Base-by-base conservation (phyloP, 306 rosid genomes). In the Spatholobus suberectus region DNA sequence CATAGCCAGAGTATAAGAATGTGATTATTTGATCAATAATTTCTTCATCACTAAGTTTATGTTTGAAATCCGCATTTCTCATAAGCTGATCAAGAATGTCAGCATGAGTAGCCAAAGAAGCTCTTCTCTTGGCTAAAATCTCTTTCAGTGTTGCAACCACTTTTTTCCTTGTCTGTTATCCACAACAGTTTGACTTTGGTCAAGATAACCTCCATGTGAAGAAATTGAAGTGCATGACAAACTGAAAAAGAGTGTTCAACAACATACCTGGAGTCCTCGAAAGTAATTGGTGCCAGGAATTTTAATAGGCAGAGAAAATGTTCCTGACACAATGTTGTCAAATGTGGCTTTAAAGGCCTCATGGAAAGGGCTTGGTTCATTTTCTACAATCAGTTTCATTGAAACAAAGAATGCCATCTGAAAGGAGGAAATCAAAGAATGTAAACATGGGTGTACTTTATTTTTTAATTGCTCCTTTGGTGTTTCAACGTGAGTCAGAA, bases 351-450 rank as follows among this genome's bases (percentile, higher is more conserved):
- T 87, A 62, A 94, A 89, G 37, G 85, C 70, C 61, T 75, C 74
- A 37, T 73, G 71, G n/a, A 90, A 72, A 8, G 89, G 70, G 55
- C 82, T 87, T 12, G 89, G 70, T 49, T 90, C 94, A 75, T 84
- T 76, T 15, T 88, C 88, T 2, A 90, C 93, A 38, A 93, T 81
- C 83, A 83, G 91, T 80, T 88, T 89, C 52, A 90, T 83, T 62
- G 93, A 79, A 11, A 89, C 87, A 26, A 85, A 79, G 43, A 93
- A 89, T 52, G 97, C 94, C 97, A 93, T 93, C 94, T 93, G 84
- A 34, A 66, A 65, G 27, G 41, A 27, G 70, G 7, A 52, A 5
- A 49, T 12, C 46, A 40, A 9, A 8, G 32, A 66, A n/a, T 66
- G 12, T 43, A 26, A 27, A 66, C 70, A n/a, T 24, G 18, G n/a